phyloP scores from a whole-genome alignment of 345 rosid genomes.

The Passiflora organensis region DNA sequence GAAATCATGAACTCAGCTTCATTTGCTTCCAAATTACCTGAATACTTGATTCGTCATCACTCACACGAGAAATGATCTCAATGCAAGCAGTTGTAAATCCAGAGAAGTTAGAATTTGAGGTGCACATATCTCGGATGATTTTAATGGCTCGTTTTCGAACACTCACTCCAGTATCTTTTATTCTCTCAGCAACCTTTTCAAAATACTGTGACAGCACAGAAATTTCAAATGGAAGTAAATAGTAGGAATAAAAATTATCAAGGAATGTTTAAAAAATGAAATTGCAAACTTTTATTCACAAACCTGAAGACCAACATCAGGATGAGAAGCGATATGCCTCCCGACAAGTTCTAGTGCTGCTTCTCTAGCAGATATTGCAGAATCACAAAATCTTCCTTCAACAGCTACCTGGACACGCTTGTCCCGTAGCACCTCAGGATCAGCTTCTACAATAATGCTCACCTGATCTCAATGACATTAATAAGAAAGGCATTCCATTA shows the following conservation, averaged over 20 bases:
- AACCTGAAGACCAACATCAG: conserved; percentile 94
- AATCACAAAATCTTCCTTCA: conserved; percentile 99
- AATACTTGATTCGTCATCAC: conserved; percentile 92
- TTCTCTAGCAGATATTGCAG: conserved; percentile 97
- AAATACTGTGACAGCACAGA: conserved; percentile 58
- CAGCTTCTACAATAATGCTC: conserved; percentile 93
- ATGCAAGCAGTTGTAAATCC: conserved; percentile 84
- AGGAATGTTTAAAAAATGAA: too few relatives aligned
- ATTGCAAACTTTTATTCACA: conserved; percentile 7
- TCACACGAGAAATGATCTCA: conserved; percentile 89
- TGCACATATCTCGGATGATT: conserved; percentile 96
- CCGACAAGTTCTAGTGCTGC: conserved; percentile 99
- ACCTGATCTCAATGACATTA: conserved; percentile 50
- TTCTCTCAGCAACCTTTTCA: conserved; percentile 97
- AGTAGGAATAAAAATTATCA: too few relatives aligned
- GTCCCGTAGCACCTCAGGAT: conserved; percentile 93
- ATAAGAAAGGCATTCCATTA: neutral
- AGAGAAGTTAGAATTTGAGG: conserved; percentile 73
- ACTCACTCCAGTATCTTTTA: conserved; percentile 98
- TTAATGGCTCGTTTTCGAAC: conserved; percentile 95
- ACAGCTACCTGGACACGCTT: conserved; percentile 93
- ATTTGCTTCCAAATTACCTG: conserved; percentile 54
- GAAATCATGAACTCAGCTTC: too few relatives aligned
- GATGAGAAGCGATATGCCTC: conserved; percentile 96
- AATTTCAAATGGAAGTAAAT: neutral